These are phyloP conservation scores for Pseudopyricularia javanii DNA, from an alignment of 2,329 filamentous ascomycete genomes.

Conservation along the genomic window DNA sequence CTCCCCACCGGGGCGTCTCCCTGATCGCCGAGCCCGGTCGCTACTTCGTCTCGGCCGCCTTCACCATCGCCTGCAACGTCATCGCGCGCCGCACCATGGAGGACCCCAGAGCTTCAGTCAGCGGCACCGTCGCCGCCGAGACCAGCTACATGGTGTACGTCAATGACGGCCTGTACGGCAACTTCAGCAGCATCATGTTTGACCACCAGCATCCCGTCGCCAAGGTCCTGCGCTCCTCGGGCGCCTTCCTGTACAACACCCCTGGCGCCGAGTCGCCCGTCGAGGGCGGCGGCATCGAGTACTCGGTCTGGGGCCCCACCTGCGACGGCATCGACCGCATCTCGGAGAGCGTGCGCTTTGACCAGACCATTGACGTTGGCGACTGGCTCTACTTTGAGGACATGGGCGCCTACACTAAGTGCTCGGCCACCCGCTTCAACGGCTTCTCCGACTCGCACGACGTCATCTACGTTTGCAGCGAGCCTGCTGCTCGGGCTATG, in stretches of 20 bases:
- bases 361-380: constrained; percentile 71
- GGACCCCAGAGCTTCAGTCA: constrained; percentile 46
- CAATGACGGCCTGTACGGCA: constrained; percentile 96
- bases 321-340: constrained; percentile 98
- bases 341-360: constrained; percentile 65
- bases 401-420: constrained; percentile 98
- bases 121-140: constrained; percentile 41
- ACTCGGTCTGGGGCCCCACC: constrained; percentile 96
- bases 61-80: constrained; percentile 89
- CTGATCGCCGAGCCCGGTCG: constrained; percentile 94
- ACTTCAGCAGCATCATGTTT: constrained; percentile 99
- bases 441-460: constrained; percentile 90
- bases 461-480: constrained; percentile 88
- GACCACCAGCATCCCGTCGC: constrained; percentile 90
- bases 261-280: constrained; percentile 10
- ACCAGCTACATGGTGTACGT: constrained; percentile 93
- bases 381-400: constrained; percentile 99
- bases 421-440: constrained; percentile 95
- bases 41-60: constrained; percentile 88
- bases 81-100: constrained; percentile 87
- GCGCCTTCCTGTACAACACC: constrained; percentile 46
- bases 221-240: constrained; percentile 58
- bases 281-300: constrained; percentile 50
- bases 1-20: constrained; percentile 54
- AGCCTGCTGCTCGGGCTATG: constrained; percentile 65